Conservation (phyloP, 2,329 filamentous ascomycete species). For the Fusarium gaditjirri region DNA sequence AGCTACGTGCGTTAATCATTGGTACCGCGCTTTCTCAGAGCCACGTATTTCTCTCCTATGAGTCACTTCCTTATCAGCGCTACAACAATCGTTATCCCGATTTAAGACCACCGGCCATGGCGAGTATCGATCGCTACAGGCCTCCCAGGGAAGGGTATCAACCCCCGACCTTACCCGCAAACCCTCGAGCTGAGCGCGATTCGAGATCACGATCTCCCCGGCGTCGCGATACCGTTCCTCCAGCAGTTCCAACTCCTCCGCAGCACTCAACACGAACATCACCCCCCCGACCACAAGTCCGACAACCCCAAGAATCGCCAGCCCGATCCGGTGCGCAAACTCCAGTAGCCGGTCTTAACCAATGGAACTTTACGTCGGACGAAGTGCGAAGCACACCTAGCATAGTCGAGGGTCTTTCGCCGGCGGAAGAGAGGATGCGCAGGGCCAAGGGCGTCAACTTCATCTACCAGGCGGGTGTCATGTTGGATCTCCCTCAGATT, state of each 20-base stretch:
- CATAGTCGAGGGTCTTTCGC: slow-evolving; percentile 81
- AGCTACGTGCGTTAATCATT: slow-evolving; percentile 15
- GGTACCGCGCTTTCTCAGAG: slow-evolving; percentile 17
- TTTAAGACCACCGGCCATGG: slow-evolving; percentile 56
- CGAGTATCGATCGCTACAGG: slow-evolving; percentile 69
- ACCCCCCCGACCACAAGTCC: slow-evolving; percentile 61
- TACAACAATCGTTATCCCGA: slow-evolving; percentile 40
- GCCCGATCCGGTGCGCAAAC: slow-evolving; percentile 53
- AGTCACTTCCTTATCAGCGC: slow-evolving; percentile 27
- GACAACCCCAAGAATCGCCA: slow-evolving; percentile 57
- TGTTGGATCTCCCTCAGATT: slow-evolving; percentile 90
- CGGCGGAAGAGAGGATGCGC: slow-evolving; percentile 80
- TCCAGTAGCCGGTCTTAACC: slow-evolving; percentile 58
- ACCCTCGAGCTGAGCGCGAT: slow-evolving; percentile 54
- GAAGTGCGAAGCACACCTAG: slow-evolving; percentile 87
- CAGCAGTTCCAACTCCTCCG: slow-evolving; percentile 70
- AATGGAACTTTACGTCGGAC: slow-evolving; percentile 90
- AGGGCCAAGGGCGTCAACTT: slow-evolving; percentile 96
- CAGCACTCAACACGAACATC: slow-evolving; percentile 65
- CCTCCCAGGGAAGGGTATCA: slow-evolving; percentile 68
- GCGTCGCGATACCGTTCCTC: slow-evolving; percentile 65
- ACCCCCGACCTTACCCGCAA: slow-evolving; percentile 58
- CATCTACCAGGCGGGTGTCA: slow-evolving; percentile 91
- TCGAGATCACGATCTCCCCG: slow-evolving; percentile 61
- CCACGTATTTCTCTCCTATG: slow-evolving; percentile 39